Percentiles rank a stretch among this genome's conserved stretches.
Evolutionary conservation across 1,139 yeast species (phyloP).

Genomic region (Saccharomyces hybrid): DNA sequence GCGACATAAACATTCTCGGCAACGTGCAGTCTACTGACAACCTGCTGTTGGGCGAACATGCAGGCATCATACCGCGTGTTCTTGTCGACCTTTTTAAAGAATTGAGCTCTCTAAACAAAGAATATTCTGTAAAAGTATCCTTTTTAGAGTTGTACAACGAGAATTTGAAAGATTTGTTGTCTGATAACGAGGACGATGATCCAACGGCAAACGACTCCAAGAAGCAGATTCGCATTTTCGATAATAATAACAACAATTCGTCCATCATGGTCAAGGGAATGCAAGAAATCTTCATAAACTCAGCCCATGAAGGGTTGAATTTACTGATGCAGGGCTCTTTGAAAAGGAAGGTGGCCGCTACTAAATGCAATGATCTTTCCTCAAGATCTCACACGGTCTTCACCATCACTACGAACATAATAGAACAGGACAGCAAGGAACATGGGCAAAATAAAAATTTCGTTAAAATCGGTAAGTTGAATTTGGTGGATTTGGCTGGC

Average conservation of each 20-base stretch:
- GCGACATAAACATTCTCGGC: constrained; percentile 38
- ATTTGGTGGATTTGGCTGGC: constrained; percentile 84
- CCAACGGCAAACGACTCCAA: constrained; percentile 2
- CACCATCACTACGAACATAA: constrained; percentile 50
- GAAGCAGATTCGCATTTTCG: constrained; percentile 1
- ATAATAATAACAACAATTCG: constrained; percentile 7
- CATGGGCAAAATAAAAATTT: constrained; percentile 32
- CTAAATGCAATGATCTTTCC: constrained; percentile 63
- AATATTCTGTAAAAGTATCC: constrained; percentile 58
- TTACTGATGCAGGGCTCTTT: constrained; percentile 45
- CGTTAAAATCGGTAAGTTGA: constrained; percentile 53
- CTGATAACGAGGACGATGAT: constrained; percentile 7
- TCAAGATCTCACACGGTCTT: constrained; percentile 72
- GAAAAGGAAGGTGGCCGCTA: constrained; percentile 57
- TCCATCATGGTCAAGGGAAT: constrained; percentile 42
- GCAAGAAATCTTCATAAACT: constrained; percentile 39
- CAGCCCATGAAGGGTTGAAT: constrained; percentile 37
- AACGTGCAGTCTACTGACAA: constrained; percentile 19
- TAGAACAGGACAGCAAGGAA: constrained; percentile 35
- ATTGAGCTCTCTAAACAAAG: constrained; percentile 37
- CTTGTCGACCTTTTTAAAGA: constrained; percentile 44
- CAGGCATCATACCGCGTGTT: constrained; percentile 68
- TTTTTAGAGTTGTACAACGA: constrained; percentile 72
- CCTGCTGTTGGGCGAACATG: constrained; percentile 33
- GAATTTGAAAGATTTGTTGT: constrained; percentile 52